These are phyloP conservation scores for Xylariaceae sp. DNA, from an alignment of 2,329 filamentous ascomycete genomes.

Conservation along the genomic window DNA sequence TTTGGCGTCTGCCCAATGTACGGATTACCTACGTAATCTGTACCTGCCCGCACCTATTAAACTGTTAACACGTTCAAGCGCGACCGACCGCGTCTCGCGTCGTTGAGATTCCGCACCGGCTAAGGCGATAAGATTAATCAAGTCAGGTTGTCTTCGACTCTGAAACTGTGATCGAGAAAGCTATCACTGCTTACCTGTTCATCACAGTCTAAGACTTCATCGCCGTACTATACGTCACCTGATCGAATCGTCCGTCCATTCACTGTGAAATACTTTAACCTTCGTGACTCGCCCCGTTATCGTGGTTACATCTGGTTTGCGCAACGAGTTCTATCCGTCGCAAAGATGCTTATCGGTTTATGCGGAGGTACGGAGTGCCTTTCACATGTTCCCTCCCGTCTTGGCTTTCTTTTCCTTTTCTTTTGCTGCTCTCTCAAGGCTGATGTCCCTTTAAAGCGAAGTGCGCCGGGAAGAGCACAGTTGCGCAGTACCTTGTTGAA, in stretches of 20 bases:
- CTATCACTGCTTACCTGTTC: no score
- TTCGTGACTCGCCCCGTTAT: background rate
- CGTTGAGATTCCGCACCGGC: background rate
- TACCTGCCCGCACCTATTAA: background rate
- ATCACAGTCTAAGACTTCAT: background rate
- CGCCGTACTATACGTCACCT: background rate
- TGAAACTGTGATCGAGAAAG: background rate
- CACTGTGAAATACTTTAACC: background rate
- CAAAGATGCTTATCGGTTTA: conserved; percentile 63
- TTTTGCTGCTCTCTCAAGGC: conserved; percentile 3
- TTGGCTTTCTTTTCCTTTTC: background rate
- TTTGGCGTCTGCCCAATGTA: background rate
- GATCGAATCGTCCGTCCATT: background rate
- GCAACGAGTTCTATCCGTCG: background rate
- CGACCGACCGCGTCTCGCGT: background rate
- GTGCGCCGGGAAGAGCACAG: conserved; percentile 86
- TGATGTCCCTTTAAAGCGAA: conserved; percentile 50
- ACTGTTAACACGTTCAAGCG: background rate
- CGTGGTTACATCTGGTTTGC: background rate
- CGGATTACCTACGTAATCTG: no score
- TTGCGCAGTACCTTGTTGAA: conserved; percentile 80
- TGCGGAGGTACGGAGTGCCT: conserved; percentile 55
- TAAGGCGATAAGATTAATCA: background rate
- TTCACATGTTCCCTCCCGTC: background rate
- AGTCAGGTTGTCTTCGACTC: background rate